Evolutionary conservation across 805 yeast genomes (phyloP).

Genomic region (Schwanniomyces vanrijiae): DNA sequence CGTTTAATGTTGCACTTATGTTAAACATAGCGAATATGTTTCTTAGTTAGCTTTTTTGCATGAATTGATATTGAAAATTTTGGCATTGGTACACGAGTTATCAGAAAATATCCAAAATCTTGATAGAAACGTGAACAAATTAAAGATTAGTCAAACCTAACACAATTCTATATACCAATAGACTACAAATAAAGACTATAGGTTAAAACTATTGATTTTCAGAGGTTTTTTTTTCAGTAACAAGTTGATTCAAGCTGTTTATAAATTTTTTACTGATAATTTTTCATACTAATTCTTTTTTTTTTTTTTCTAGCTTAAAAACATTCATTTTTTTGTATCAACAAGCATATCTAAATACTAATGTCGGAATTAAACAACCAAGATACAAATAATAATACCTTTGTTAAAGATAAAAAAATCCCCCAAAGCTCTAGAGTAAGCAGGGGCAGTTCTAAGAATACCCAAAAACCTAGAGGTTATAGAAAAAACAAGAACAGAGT

Average conservation of each 20-base stretch:
- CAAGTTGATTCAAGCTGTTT: neutral
- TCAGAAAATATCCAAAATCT: neutral
- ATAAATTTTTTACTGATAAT: too few relatives aligned
- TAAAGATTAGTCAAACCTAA: too few relatives aligned
- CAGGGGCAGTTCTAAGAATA: slow-evolving; percentile 5
- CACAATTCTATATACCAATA: too few relatives aligned
- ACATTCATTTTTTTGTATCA: neutral
- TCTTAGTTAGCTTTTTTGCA: neutral
- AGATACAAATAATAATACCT: neutral
- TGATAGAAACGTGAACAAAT: too few relatives aligned
- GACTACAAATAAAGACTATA: neutral
- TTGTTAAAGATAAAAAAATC: neutral
- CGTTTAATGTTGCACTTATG: slow-evolving; percentile 75
- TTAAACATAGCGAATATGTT: slow-evolving; percentile 43
- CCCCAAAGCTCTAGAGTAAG: slow-evolving; percentile 7
- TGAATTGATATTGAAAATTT: neutral
- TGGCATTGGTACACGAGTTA: neutral
- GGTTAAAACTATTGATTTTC: neutral
- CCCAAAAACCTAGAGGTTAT: slow-evolving; percentile 1
- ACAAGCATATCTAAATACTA: neutral
- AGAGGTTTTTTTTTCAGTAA: too few relatives aligned
- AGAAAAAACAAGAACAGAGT: slow-evolving; percentile 3
- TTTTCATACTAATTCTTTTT: neutral
- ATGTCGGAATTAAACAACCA: neutral
- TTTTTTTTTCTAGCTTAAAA: neutral